Evolutionary conservation across 2,329 filamentous ascomycete genomes (phyloP), one percentile per base, ranked within the genome.

Genomic region (Lecanicillium sp.): DNA sequence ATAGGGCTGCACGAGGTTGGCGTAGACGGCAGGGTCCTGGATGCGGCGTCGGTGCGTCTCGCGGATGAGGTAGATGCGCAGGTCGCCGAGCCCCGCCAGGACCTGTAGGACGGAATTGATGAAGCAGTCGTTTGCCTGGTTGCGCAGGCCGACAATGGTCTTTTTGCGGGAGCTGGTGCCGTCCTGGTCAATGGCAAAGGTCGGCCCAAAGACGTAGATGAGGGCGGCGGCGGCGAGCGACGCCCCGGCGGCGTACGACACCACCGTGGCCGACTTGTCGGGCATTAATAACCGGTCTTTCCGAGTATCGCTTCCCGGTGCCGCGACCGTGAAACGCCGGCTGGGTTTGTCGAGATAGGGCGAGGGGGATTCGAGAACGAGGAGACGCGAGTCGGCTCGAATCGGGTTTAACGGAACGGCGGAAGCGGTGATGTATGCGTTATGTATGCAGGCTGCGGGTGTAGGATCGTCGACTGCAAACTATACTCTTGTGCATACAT

Each of bases 151-250:
- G 48, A 97, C 90, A 36, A 94, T 87, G 51, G 87, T 87, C 62
- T 88, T 91, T 67, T 90, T 93, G 57, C 87, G 83, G 35, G 69
- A 70, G 37, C 70, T 69, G 48, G 77, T 79, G 52, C 83, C 78
- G 49, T 93, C 86, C 62, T 84, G 83, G 68, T 98, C 91, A 65
- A 97, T 84, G 59, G 95, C 87, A 67, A 91, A 97, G 44, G 90
- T 97, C n/a, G 93, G 93, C 8, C 86, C 90, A 68, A 98, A 97
- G 58, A 97, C 91, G 68, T 97, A 98, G 64, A 97, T 87, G 50
- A 97, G 80, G 26, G 93, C 91, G 54, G 95, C 87, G 53, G 93
- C 93, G 48, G 93, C 93, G 54, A 98, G 84, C 47, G 90, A 95
- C 52, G 91, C 93, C 58, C 91, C 91, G 51, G 91, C 93, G 60